Evolutionary conservation across 805 yeast genomes (phyloP).

Genomic region (Saturnispora saitoi): DNA sequence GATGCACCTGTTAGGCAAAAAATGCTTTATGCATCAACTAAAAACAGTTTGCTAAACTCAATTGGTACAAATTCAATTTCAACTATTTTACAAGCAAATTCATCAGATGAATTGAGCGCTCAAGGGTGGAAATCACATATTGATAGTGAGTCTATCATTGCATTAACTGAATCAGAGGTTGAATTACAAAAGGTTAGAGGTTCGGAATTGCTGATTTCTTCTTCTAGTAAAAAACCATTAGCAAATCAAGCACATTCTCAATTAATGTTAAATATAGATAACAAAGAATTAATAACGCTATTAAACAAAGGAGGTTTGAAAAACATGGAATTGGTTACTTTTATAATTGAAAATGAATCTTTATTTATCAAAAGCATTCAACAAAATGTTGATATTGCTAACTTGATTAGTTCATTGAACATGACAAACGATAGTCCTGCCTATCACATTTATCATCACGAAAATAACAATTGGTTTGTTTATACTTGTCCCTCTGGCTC

Average conservation of each 20-base stretch:
- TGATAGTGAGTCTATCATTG: constrained; percentile 32
- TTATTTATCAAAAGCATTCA: background rate
- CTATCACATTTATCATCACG: constrained; percentile 7
- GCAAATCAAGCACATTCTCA: constrained; percentile 4
- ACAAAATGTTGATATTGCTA: background rate
- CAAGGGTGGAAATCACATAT: constrained; percentile 38
- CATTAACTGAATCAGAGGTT: constrained; percentile 54
- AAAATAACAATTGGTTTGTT: constrained; percentile 43
- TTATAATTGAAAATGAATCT: constrained; percentile 7
- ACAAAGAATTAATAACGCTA: background rate
- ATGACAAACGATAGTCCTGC: background rate
- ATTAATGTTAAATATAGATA: constrained; percentile 7
- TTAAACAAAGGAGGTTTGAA: background rate
- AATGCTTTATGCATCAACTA: constrained; percentile 92
- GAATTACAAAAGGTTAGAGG: constrained; percentile 38
- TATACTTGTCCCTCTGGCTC: constrained; percentile 89
- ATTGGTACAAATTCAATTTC: constrained; percentile 43
- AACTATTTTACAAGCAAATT: background rate
- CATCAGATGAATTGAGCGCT: constrained; percentile 42
- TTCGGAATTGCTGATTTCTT: constrained; percentile 27
- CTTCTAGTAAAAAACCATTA: constrained; percentile 3
- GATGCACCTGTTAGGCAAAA: constrained; percentile 69
- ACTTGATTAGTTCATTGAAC: background rate
- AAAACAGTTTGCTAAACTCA: constrained; percentile 63
- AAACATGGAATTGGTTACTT: background rate